Percentiles rank a stretch among this genome's conserved stretches.
Evolutionary conservation across 2,329 filamentous ascomycete species (phyloP).

Genomic region (Xenoacremonium recifei): DNA sequence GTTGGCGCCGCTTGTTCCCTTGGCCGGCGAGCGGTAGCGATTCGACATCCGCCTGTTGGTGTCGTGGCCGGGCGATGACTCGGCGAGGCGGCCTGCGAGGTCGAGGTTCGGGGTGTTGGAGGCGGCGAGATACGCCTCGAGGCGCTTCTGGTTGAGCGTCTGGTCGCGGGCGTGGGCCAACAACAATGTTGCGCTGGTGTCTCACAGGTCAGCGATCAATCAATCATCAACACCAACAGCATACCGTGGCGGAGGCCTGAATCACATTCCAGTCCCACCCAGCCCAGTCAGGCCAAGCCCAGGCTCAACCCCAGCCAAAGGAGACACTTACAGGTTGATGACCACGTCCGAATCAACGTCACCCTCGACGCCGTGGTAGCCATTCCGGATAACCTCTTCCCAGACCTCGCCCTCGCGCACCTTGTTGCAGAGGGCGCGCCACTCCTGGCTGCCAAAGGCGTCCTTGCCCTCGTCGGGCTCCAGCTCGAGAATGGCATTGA

Average conservation of each 20-base stretch:
- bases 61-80: conserved; percentile 36
- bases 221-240: too few species aligned
- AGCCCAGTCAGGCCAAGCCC: too few species aligned
- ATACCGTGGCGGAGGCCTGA: conserved; percentile 1
- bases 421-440: conserved; percentile 77
- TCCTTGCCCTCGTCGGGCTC: conserved; percentile 88
- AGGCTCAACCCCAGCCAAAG: too few species aligned
- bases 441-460: conserved; percentile 81
- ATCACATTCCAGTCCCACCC: conserved; percentile 11
- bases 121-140: conserved; percentile 86
- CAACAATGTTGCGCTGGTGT: conserved; percentile 81
- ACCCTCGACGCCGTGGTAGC: conserved; percentile 84
- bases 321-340: conserved; percentile 77
- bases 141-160: conserved; percentile 76
- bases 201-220: conserved; percentile 23
- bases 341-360: conserved; percentile 95
- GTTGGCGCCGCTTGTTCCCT: conserved; percentile 63
- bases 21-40: conserved; percentile 46
- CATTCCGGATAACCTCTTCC: conserved; percentile 86
- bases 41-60: conserved; percentile 32
- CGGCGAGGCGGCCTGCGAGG: conserved; percentile 61
- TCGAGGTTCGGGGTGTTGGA: conserved; percentile 72
- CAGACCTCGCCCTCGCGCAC: conserved; percentile 90
- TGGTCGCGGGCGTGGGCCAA: conserved; percentile 88
- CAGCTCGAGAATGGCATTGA: conserved; percentile 88